A percentile compares a stretch with the other conserved stretches of the same genome.
Conservation (phyloP, 352 stramenopile genomes). For the Pythium utonaiense region DNA sequence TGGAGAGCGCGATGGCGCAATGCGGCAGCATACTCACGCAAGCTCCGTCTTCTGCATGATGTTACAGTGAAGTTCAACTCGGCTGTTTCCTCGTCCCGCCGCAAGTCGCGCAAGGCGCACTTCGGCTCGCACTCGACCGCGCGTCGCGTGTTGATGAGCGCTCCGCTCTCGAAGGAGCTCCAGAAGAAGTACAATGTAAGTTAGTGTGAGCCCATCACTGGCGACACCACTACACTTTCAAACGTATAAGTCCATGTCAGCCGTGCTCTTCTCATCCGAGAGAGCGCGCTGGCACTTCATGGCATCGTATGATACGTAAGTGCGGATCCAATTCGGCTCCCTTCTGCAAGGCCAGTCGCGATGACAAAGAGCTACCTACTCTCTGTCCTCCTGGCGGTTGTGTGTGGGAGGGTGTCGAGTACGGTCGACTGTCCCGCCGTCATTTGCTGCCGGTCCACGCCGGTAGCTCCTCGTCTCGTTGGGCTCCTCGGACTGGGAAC, state of each 20-base stretch:
- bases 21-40: constrained; percentile 10
- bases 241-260: constrained; percentile 89
- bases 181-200: constrained; percentile 99
- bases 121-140: constrained; percentile 97
- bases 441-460: neutral
- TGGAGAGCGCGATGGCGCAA: too few relatives aligned
- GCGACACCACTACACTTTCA: constrained; percentile 74
- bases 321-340: constrained; percentile 36
- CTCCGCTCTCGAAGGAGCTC: constrained; percentile 98
- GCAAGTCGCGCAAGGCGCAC: constrained; percentile 99
- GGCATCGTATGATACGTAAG: constrained; percentile 84
- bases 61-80: constrained; percentile 92
- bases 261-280: constrained; percentile 1
- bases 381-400: neutral
- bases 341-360: neutral
- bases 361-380: too few relatives aligned
- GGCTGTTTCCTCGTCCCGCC: constrained; percentile 92
- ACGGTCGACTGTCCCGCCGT: neutral
- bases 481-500: neutral
- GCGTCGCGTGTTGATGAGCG: constrained; percentile 97
- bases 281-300: constrained; percentile 80
- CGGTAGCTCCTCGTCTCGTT: neutral
- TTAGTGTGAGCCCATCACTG: constrained; percentile 46
- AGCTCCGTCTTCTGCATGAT: neutral
- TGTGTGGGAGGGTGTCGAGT: neutral